Conservation (phyloP, 2,329 filamentous ascomycete genomes). For the Fusarium setosum region DNA sequence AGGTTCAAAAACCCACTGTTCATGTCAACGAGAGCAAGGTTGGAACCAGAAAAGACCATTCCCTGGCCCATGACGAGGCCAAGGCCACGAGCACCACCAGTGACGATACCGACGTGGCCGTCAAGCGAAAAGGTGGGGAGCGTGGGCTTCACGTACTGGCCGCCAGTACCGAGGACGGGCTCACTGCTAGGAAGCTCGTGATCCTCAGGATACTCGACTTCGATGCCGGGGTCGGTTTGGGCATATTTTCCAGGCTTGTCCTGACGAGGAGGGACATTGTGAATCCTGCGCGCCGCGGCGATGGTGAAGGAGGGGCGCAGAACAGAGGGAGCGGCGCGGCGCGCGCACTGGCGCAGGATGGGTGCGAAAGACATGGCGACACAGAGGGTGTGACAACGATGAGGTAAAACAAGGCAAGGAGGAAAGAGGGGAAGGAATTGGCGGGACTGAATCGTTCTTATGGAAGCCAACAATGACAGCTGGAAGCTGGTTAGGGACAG, state of each 20-base stretch:
- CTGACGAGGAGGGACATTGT: slow-evolving; percentile 48
- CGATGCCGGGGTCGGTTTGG: slow-evolving; percentile 82
- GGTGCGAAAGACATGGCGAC: slow-evolving; percentile 38
- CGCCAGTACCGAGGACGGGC: slow-evolving; percentile 80
- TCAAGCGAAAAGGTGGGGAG: slow-evolving; percentile 89
- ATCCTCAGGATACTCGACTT: slow-evolving; percentile 82
- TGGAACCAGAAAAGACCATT: slow-evolving; percentile 86
- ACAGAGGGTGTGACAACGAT: slow-evolving; percentile 5
- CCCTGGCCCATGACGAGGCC: slow-evolving; percentile 95
- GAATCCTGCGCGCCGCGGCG: slow-evolving; percentile 45
- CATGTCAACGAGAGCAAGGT: slow-evolving; percentile 92
- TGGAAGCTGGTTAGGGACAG: slow-evolving; percentile 5
- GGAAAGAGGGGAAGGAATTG: not conserved
- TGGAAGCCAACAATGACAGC: slow-evolving; percentile 11
- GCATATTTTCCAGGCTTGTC: slow-evolving; percentile 74
- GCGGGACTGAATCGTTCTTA: slow-evolving; percentile 15
- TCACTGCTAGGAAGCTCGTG: slow-evolving; percentile 76
- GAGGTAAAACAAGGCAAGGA: not conserved
- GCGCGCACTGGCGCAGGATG: slow-evolving; percentile 44
- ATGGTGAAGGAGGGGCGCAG: slow-evolving; percentile 38
- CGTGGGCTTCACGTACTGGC: slow-evolving; percentile 85
- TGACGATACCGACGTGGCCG: slow-evolving; percentile 85
- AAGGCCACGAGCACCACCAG: slow-evolving; percentile 88
- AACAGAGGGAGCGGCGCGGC: slow-evolving; percentile 37
- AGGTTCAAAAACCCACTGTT: slow-evolving; percentile 73